Percentiles rank a stretch among this genome's conserved stretches.
phyloP scores from a whole-genome alignment of 208 protist species.

The Blechomonas ayalai region DNA sequence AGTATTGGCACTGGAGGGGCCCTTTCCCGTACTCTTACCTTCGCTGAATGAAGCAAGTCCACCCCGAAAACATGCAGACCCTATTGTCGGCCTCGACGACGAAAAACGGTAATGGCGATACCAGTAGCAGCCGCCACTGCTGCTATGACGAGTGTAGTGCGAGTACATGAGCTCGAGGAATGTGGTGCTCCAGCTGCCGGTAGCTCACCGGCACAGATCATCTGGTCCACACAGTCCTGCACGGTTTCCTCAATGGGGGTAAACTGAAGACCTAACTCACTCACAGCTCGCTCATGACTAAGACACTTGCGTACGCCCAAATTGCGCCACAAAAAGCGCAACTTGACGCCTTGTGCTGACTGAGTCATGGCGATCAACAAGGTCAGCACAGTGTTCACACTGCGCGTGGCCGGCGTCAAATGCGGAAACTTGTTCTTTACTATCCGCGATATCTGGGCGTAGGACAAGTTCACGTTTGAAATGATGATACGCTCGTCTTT shows the following conservation, averaged over 20 bases:
- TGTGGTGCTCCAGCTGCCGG: conserved; percentile 6
- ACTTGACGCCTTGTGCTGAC: conserved; percentile 29
- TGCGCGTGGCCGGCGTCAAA: conserved; percentile 67
- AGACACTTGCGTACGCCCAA: conserved; percentile 73
- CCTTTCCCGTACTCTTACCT: no score
- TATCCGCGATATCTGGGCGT: conserved; percentile 56
- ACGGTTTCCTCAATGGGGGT: conserved; percentile 77
- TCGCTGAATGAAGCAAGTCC: no score
- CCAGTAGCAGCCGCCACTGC: neutral
- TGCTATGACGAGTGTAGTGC: neutral
- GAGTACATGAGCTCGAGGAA: neutral
- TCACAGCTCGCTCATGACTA: conserved; percentile 39
- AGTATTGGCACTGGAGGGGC: no score
- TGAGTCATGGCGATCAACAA: conserved; percentile 47
- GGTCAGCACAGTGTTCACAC: conserved; percentile 73
- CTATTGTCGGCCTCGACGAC: no score
- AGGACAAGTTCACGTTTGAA: conserved; percentile 62
- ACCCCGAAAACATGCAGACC: no score
- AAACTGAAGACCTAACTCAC: conserved; percentile 59
- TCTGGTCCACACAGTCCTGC: conserved; percentile 51
- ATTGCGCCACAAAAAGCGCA: conserved; percentile 77
- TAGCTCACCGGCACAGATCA: conserved; percentile 47
- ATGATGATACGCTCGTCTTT: conserved; percentile 83
- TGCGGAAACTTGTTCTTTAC: conserved; percentile 75
- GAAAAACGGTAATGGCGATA: no score